phyloP scores from a whole-genome alignment of 352 stramenopile genomes.

The Phytophthora foliorum region DNA sequence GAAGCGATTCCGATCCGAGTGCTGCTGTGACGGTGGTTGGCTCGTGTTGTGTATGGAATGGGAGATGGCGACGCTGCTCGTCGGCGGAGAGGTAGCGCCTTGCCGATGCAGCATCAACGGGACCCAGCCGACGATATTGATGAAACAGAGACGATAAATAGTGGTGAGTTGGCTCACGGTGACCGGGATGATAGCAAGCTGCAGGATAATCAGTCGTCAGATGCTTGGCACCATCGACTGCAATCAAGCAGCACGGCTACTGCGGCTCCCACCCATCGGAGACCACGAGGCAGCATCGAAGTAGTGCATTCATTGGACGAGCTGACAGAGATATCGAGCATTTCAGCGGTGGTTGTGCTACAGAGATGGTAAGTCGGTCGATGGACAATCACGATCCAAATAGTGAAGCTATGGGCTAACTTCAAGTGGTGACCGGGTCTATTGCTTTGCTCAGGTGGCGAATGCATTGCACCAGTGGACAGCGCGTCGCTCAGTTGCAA shows the following conservation, averaged over 20 bases:
- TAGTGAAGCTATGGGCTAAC: neutral
- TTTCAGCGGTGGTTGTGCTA: conserved; percentile 47
- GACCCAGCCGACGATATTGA: conserved; percentile 6
- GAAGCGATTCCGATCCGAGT: conserved; percentile 6
- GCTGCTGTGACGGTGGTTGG: conserved; percentile 7
- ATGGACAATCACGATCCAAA: neutral
- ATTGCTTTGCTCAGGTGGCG: conserved; percentile 41
- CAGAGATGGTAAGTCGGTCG: conserved; percentile 42
- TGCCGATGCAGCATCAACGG: conserved; percentile 8
- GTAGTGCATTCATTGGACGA: conserved; percentile 41
- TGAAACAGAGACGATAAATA: conserved; percentile 22
- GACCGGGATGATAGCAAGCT: conserved; percentile 17
- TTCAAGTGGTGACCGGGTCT: neutral
- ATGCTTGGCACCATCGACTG: conserved; percentile 12
- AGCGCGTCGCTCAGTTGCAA: conserved; percentile 43
- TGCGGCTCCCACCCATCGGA: conserved; percentile 17
- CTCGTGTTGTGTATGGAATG: conserved; percentile 26
- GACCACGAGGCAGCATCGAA: conserved; percentile 15
- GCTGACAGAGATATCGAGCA: conserved; percentile 49
- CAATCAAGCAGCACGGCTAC: conserved; percentile 10
- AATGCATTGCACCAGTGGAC: conserved; percentile 38
- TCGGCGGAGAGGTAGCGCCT: conserved; percentile 8
- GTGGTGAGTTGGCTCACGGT: conserved; percentile 10
- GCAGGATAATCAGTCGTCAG: conserved; percentile 12
- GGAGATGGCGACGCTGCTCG: conserved; percentile 11